Evolutionary conservation across 495 filamentous ascomycete species (phyloP).

Genomic region (Amorphotheca resinae): DNA sequence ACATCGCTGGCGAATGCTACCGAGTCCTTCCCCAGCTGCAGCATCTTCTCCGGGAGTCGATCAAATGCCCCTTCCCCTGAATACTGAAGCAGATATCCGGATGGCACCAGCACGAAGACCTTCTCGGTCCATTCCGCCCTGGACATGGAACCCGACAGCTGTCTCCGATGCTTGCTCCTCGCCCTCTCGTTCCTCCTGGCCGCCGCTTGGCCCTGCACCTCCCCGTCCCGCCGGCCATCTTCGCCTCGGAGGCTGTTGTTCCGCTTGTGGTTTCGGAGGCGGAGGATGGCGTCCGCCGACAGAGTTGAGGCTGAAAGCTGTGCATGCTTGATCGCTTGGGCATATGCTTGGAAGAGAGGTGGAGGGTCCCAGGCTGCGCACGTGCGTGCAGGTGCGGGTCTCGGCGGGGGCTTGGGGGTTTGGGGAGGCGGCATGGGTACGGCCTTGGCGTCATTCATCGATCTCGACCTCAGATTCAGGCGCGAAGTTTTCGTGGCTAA

Average conservation of each 20-base stretch:
- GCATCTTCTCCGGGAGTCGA: slow-evolving; percentile 73
- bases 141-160: slow-evolving; percentile 44
- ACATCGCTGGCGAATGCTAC: slow-evolving; percentile 89
- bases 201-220: slow-evolving; percentile 26
- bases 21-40: slow-evolving; percentile 72
- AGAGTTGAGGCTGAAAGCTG: slow-evolving; percentile 38
- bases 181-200: slow-evolving; percentile 15
- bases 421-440: slow-evolving; percentile 5
- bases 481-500: slow-evolving; percentile 7
- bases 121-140: slow-evolving; percentile 73
- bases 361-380: slow-evolving; percentile 57
- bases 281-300: slow-evolving; percentile 48
- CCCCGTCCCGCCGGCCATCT: slow-evolving; percentile 21
- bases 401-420: slow-evolving; percentile 4
- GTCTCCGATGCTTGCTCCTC: slow-evolving; percentile 31
- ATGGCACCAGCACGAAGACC: slow-evolving; percentile 60
- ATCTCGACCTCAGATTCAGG: slow-evolving; percentile 23
- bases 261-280: slow-evolving; percentile 40
- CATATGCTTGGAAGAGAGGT: slow-evolving; percentile 82
- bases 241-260: slow-evolving; percentile 30
- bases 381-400: slow-evolving; percentile 14
- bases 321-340: slow-evolving; percentile 55
- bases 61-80: slow-evolving; percentile 67
- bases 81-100: slow-evolving; percentile 83
- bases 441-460: slow-evolving; percentile 25